Percentiles rank a stretch among this genome's conserved stretches.
Evolutionary conservation across 768 basidiomycete species (phyloP).

Genomic region (Hypholoma fasciculare): DNA sequence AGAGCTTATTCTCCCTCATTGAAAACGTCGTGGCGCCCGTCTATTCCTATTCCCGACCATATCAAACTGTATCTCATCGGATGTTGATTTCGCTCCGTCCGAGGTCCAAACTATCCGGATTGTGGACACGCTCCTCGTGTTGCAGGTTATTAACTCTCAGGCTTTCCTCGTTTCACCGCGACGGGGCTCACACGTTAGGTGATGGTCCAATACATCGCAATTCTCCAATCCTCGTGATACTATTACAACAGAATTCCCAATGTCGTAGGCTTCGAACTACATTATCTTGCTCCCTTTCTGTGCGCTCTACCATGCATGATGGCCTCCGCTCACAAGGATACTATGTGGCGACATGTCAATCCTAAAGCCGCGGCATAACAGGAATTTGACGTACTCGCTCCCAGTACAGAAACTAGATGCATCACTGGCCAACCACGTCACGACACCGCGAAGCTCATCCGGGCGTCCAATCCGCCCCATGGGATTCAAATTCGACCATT

Average conservation of each 20-base stretch:
- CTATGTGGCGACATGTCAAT: conserved; percentile 28
- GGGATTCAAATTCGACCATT: conserved; percentile 72
- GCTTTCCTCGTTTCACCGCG: background rate
- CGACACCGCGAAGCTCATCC: conserved; percentile 73
- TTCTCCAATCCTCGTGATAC: background rate
- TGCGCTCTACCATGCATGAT: conserved; percentile 55
- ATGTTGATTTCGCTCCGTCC: background rate
- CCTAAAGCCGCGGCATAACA: background rate
- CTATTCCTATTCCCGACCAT: conserved; percentile 2
- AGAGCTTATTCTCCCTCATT: background rate
- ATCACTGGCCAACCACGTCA: conserved; percentile 72
- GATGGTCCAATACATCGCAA: background rate
- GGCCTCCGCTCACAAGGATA: conserved; percentile 63
- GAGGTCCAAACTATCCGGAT: conserved; percentile 1
- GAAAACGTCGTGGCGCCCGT: background rate
- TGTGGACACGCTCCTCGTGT: background rate
- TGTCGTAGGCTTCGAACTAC: background rate
- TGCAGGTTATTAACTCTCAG: background rate
- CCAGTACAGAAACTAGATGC: conserved; percentile 80
- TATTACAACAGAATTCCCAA: background rate
- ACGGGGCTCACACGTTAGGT: background rate
- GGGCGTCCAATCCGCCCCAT: conserved; percentile 69
- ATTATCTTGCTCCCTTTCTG: background rate
- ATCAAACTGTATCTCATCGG: conserved; percentile 2
- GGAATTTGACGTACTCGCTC: conserved; percentile 60